phyloP scores from a whole-genome alignment of 768 basidiomycete genomes.

The Termitomyces sp. region DNA sequence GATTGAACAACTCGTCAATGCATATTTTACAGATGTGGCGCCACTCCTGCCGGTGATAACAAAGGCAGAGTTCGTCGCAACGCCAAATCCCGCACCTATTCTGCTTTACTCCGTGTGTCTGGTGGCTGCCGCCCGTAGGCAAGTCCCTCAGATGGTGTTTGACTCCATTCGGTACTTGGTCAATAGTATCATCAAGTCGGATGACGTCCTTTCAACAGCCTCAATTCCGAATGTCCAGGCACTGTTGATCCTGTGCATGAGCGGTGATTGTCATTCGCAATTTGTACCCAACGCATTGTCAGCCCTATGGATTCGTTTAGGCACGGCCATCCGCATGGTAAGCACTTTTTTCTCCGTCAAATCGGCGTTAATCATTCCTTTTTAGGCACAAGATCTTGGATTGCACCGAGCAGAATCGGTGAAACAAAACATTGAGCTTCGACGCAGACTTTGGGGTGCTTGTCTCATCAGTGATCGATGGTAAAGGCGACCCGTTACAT shows the following conservation, averaged over 20 bases:
- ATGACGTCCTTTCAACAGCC: constrained; percentile 87
- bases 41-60: constrained; percentile 89
- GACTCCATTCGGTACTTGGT: constrained; percentile 86
- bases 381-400: constrained; percentile 92
- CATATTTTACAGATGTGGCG: constrained; percentile 85
- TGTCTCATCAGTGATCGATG: constrained; percentile 95
- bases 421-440: constrained; percentile 77
- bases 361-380: constrained; percentile 1
- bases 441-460: constrained; percentile 88
- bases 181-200: constrained; percentile 80
- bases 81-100: constrained; percentile 67
- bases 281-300: constrained; percentile 83
- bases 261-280: constrained; percentile 86
- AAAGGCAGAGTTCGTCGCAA: constrained; percentile 80
- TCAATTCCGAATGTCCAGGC: constrained; percentile 86
- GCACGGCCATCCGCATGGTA: constrained; percentile 92
- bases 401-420: constrained; percentile 89
- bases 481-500: constrained; percentile 34
- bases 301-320: constrained; percentile 80
- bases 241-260: constrained; percentile 80
- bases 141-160: constrained; percentile 82
- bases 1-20: constrained; percentile 81
- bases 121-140: constrained; percentile 81
- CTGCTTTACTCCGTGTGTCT: constrained; percentile 93
- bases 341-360: constrained; percentile 18